Evolutionary conservation across 768 basidiomycete species (phyloP).

Genomic region (Termitomyces sp.): DNA sequence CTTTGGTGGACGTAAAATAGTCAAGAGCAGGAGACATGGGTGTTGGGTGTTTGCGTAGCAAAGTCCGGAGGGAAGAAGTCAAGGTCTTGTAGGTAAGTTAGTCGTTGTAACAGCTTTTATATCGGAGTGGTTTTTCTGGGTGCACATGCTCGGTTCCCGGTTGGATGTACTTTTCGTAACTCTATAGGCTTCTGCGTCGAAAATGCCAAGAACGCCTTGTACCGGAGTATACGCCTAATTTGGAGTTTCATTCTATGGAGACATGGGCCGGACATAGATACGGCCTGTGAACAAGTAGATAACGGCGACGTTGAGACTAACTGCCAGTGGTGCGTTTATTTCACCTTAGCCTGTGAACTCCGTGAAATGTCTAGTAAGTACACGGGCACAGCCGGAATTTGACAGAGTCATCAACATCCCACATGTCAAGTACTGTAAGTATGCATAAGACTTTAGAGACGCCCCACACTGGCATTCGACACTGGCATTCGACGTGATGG

Average conservation of each 20-base stretch:
- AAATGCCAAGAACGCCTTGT: background rate
- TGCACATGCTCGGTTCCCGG: background rate
- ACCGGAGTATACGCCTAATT: background rate
- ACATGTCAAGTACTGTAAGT: too few relatives aligned
- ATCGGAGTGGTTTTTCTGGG: background rate
- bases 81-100: background rate
- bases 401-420: background rate
- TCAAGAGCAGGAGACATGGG: slow-evolving; percentile 21
- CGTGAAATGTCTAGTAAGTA: too few relatives aligned
- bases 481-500: background rate
- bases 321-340: background rate
- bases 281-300: background rate
- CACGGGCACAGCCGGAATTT: background rate
- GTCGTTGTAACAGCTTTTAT: background rate
- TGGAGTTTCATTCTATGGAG: background rate
- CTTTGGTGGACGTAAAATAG: slow-evolving; percentile 16
- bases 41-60: background rate
- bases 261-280: background rate
- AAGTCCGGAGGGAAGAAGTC: background rate
- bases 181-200: background rate
- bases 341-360: too few relatives aligned
- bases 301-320: background rate
- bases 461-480: too few relatives aligned
- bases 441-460: background rate
- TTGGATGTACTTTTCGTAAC: background rate